These are phyloP conservation scores for Nigrograna mackinnonii DNA, from an alignment of 2,329 filamentous ascomycete genomes.

Conservation along the genomic window DNA sequence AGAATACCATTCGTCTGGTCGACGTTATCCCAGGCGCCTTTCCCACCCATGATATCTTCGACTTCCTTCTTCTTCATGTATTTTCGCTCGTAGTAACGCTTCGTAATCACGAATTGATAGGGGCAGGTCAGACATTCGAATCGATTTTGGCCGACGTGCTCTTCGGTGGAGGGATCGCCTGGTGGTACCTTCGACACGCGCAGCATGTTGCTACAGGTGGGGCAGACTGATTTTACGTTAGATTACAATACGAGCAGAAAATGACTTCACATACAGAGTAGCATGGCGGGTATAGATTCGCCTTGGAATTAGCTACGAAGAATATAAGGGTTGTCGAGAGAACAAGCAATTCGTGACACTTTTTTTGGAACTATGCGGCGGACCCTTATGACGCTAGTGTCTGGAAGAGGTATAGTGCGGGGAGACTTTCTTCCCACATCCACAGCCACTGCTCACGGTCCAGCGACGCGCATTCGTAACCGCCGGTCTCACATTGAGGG, in stretches of 20 bases:
- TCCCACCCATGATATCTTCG: constrained; percentile 88
- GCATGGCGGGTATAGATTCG: constrained; percentile 56
- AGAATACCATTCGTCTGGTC: constrained; percentile 70
- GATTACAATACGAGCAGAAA: background rate
- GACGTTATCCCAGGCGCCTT: constrained; percentile 87
- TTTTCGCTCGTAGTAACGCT: constrained; percentile 80
- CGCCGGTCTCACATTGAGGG: too few relatives aligned
- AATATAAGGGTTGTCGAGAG: too few relatives aligned
- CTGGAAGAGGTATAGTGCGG: too few relatives aligned
- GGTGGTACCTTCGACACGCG: constrained; percentile 63
- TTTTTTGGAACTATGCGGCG: too few relatives aligned
- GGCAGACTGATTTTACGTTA: constrained; percentile 62
- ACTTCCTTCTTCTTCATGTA: constrained; percentile 81
- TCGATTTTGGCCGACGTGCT: constrained; percentile 64
- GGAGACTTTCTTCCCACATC: too few relatives aligned
- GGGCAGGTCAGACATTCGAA: constrained; percentile 96
- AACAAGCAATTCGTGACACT: too few relatives aligned
- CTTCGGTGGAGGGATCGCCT: constrained; percentile 41
- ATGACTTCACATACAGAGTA: constrained; percentile 62
- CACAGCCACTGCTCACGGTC: too few relatives aligned
- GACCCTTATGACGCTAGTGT: too few relatives aligned
- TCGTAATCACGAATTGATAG: constrained; percentile 82
- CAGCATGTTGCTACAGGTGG: constrained; percentile 81
- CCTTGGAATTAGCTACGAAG: constrained; percentile 1
- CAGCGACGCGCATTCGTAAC: too few relatives aligned